A percentile compares a stretch with the other conserved stretches of the same genome.
Conservation (phyloP, 441 rosid species). For the Pelargonium fulgidum region DNA sequence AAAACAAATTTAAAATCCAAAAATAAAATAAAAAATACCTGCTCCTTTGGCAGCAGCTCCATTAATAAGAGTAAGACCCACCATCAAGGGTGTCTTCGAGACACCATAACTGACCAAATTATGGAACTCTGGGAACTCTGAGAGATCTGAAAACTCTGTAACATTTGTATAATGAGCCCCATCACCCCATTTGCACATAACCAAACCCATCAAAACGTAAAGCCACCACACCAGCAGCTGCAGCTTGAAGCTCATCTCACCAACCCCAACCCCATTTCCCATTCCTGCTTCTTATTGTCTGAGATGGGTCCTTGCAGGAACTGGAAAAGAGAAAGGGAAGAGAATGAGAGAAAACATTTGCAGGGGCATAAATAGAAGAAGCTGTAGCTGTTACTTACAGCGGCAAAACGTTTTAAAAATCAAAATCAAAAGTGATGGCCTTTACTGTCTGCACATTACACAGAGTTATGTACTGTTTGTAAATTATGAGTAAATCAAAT, state of each 20-base stretch:
- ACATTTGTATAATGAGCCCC: conserved; percentile 21
- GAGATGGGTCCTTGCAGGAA: conserved; percentile 2
- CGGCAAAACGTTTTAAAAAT: neutral
- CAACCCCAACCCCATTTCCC: conserved; percentile 6
- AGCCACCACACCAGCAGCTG: conserved; percentile 5
- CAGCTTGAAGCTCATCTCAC: neutral
- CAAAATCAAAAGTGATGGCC: neutral
- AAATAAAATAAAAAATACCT: conserved; percentile 24
- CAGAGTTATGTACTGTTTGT: neutral
- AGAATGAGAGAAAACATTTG: neutral
- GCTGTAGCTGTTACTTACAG: conserved; percentile 3
- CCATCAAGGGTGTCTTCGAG: conserved; percentile 25
- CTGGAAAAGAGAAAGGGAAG: neutral
- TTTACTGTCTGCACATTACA: neutral
- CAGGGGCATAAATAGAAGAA: neutral
- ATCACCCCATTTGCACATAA: conserved; percentile 18
- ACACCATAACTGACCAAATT: conserved; percentile 22
- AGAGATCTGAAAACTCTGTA: conserved; percentile 15
- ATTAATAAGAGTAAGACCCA: conserved; percentile 41
- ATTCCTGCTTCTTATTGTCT: neutral
- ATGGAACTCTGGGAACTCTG: conserved; percentile 10
- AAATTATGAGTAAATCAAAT: neutral
- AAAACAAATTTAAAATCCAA: neutral
- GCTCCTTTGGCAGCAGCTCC: conserved; percentile 54
- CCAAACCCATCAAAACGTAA: conserved; percentile 14